A percentile compares a stretch with the other conserved stretches of the same genome.
These are phyloP conservation scores for Bisporella sp. DNA, from an alignment of 2,329 filamentous ascomycete genomes.

Conservation along the genomic window DNA sequence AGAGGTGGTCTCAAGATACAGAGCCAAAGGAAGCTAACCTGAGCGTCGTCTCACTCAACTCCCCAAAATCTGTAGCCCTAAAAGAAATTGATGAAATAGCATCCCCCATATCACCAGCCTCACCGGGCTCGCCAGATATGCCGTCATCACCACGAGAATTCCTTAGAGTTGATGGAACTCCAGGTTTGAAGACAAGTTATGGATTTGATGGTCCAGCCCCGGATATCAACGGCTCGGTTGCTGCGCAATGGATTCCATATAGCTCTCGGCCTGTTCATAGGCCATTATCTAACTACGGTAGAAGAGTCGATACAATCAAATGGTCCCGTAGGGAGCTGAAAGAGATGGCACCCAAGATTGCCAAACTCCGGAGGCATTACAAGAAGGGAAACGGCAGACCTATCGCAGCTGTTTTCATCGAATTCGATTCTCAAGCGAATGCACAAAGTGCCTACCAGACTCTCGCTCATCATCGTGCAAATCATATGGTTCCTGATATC, in stretches of 20 bases:
- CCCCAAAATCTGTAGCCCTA: conserved; percentile 3
- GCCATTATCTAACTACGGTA: conserved; percentile 29
- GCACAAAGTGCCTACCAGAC: conserved; percentile 60
- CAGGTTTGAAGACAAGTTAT: conserved; percentile 12
- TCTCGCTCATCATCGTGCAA: conserved; percentile 53
- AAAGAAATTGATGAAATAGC: neutral
- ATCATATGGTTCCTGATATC: conserved; percentile 58
- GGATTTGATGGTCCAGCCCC: conserved; percentile 12
- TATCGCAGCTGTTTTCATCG: conserved; percentile 57
- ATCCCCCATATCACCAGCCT: neutral
- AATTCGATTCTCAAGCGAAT: conserved; percentile 53
- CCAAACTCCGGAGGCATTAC: conserved; percentile 25
- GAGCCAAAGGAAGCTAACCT: conserved; percentile 5
- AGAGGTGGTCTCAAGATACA: neutral
- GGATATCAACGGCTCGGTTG: conserved; percentile 30
- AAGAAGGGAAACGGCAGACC: conserved; percentile 42
- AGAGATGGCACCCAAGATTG: conserved; percentile 24
- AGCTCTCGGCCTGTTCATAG: conserved; percentile 26
- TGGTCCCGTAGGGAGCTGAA: conserved; percentile 28
- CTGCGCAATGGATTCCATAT: conserved; percentile 29
- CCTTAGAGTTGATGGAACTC: conserved; percentile 10
- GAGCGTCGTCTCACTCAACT: neutral
- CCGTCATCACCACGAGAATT: conserved; percentile 7
- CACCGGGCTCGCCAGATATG: too few species aligned
- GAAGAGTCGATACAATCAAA: conserved; percentile 31